Conservation (phyloP, 139 green algal species). For the Trebouxia sp. region DNA sequence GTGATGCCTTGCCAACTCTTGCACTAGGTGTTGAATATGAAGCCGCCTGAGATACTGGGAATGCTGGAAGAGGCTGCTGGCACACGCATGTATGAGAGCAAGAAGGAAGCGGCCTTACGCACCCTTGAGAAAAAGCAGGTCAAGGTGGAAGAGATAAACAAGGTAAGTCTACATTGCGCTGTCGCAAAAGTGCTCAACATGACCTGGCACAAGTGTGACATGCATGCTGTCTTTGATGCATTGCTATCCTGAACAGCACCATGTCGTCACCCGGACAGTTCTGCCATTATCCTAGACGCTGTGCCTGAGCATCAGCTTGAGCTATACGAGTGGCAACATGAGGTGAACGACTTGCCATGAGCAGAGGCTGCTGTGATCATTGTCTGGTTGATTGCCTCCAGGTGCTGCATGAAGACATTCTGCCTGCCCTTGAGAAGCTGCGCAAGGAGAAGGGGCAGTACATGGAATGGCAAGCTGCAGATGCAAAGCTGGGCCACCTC, state of each 20-base stretch:
- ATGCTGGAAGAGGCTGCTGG: conserved; percentile 97
- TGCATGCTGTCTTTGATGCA: background rate
- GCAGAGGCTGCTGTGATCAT: too few relatives aligned
- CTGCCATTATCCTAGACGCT: too few relatives aligned
- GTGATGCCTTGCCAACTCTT: background rate
- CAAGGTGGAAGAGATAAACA: conserved; percentile 96
- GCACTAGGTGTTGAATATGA: conserved; percentile 99
- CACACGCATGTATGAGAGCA: conserved; percentile 99
- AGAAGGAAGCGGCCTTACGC: conserved; percentile 86
- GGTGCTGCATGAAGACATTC: conserved; percentile 88
- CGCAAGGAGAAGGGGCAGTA: conserved; percentile 79
- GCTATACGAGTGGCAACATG: too few relatives aligned
- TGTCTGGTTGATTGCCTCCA: conserved; percentile 38
- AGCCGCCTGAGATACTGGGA: conserved; percentile 94
- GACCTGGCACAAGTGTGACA: background rate
- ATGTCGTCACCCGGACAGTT: too few relatives aligned
- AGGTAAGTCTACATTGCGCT: conserved; percentile 49
- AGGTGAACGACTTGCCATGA: too few relatives aligned
- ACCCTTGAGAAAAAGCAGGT: conserved; percentile 96
- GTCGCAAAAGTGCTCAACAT: background rate
- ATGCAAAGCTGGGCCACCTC: conserved; percentile 63
- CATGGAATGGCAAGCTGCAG: conserved; percentile 74
- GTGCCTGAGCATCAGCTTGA: too few relatives aligned
- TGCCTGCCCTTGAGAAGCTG: conserved; percentile 86
- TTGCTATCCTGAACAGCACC: too few relatives aligned